Conservation (phyloP, 2,329 filamentous ascomycete genomes). For the Diaporthe vexans region DNA sequence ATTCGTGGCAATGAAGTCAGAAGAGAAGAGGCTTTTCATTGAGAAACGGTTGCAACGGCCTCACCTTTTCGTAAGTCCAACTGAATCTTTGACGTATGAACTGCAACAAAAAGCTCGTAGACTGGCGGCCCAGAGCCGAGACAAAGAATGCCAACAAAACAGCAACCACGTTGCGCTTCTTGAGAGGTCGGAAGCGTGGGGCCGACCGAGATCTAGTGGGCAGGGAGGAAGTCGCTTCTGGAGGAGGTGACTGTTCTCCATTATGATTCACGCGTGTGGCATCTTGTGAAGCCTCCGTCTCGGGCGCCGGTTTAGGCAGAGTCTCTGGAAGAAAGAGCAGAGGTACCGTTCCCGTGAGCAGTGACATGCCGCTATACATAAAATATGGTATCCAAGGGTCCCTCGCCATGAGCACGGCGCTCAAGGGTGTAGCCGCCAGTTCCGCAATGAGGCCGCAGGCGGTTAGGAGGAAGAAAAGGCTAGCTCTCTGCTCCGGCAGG, state of each 20-base stretch:
- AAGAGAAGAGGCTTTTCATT: background rate
- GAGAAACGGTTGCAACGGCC: background rate
- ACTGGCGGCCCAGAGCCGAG: conserved; percentile 29
- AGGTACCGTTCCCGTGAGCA: conserved; percentile 5
- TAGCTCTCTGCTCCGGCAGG: conserved; percentile 11
- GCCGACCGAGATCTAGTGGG: background rate
- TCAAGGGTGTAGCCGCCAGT: conserved; percentile 15
- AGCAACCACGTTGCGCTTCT: conserved; percentile 24
- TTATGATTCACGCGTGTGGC: no score
- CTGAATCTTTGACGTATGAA: conserved; percentile 16
- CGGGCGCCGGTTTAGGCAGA: background rate
- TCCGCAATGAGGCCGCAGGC: conserved; percentile 11
- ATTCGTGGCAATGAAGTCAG: background rate
- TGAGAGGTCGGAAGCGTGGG: conserved; percentile 9
- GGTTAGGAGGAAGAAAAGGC: conserved; percentile 23
- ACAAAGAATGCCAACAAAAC: conserved; percentile 25
- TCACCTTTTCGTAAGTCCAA: conserved; percentile 33
- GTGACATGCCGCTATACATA: conserved; percentile 6
- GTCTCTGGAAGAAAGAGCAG: conserved; percentile 27
- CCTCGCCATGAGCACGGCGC: conserved; percentile 25
- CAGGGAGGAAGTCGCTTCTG: background rate
- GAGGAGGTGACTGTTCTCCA: background rate
- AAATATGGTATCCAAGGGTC: conserved; percentile 28
- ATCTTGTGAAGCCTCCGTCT: background rate
- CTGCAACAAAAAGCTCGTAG: conserved; percentile 25